A percentile compares a stretch with the other conserved stretches of the same genome.
These are phyloP conservation scores for Marsdenia floribunda DNA, from an alignment of 257 asterid species.

Conservation along the genomic window DNA sequence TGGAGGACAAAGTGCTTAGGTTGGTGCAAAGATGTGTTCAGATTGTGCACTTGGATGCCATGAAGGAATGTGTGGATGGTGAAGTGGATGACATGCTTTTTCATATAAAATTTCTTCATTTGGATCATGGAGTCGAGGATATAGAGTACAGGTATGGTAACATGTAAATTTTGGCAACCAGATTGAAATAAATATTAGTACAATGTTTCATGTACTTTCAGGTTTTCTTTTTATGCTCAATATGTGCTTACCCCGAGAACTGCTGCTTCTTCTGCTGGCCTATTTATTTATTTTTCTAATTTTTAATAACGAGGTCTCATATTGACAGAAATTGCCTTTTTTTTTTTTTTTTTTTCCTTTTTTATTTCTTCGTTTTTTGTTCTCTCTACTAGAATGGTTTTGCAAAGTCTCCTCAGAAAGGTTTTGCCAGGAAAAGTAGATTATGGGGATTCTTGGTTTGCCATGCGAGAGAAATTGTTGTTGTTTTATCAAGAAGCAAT, in stretches of 20 bases:
- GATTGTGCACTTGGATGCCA: conserved; percentile 64
- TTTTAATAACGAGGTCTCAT: neutral
- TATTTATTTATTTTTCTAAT: neutral
- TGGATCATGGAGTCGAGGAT: conserved; percentile 65
- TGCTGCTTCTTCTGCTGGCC: neutral
- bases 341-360: too few species aligned
- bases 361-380: conserved; percentile 19
- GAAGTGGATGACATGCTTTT: conserved; percentile 59
- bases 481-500: conserved; percentile 61
- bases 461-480: conserved; percentile 55
- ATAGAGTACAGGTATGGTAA: conserved; percentile 68
- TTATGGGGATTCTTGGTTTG: conserved; percentile 58
- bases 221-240: neutral
- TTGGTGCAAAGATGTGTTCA: conserved; percentile 69
- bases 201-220: neutral
- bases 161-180: conserved; percentile 5
- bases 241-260: neutral
- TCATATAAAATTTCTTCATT: conserved; percentile 70
- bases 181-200: neutral
- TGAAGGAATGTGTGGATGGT: conserved; percentile 52
- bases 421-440: conserved; percentile 46
- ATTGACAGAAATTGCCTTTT: neutral
- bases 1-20: conserved; percentile 53
- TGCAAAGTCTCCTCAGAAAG: conserved; percentile 74
- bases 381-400: conserved; percentile 48